Evolutionary conservation across 2,329 filamentous ascomycete genomes (phyloP).

Genomic region (Bisporella sp.): DNA sequence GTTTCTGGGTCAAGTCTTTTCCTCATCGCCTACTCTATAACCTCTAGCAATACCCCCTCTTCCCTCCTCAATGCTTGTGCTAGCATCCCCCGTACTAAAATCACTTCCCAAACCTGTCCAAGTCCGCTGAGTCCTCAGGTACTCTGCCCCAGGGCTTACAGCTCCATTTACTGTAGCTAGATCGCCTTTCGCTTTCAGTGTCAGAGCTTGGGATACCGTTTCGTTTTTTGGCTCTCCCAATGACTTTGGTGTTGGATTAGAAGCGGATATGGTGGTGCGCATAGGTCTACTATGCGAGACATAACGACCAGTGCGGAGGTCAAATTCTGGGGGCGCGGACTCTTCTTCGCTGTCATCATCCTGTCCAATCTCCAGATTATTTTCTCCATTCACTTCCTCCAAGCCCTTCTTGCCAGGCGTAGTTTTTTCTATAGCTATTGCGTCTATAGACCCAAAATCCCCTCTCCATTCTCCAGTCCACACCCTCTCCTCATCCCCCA

Average conservation of each 20-base stretch:
- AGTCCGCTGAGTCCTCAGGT: constrained; percentile 70
- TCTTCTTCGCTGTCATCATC: constrained; percentile 48
- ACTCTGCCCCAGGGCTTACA: constrained; percentile 88
- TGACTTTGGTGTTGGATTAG: background rate
- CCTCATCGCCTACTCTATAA: constrained; percentile 66
- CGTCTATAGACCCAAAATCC: constrained; percentile 67
- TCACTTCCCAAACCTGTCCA: constrained; percentile 93
- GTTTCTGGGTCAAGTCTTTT: constrained; percentile 7
- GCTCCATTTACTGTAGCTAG: constrained; percentile 77
- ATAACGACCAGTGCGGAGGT: constrained; percentile 81
- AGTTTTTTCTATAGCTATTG: constrained; percentile 13
- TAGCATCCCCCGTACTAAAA: constrained; percentile 57
- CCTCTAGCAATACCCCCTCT: constrained; percentile 82
- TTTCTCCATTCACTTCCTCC: constrained; percentile 12
- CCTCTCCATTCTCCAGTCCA: constrained; percentile 89
- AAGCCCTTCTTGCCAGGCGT: constrained; percentile 16
- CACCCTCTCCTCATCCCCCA: constrained; percentile 65
- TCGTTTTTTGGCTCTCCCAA: constrained; percentile 20
- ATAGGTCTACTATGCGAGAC: constrained; percentile 74
- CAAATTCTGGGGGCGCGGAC: constrained; percentile 82
- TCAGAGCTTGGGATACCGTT: constrained; percentile 45
- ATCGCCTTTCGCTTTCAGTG: constrained; percentile 59
- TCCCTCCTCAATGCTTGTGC: constrained; percentile 76
- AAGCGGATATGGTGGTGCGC: constrained; percentile 28
- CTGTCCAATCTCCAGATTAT: background rate